A percentile compares a stretch with the other conserved stretches of the same genome.
Evolutionary conservation across 805 yeast species (phyloP).

Genomic region (Starmerella gropengiesseri): DNA sequence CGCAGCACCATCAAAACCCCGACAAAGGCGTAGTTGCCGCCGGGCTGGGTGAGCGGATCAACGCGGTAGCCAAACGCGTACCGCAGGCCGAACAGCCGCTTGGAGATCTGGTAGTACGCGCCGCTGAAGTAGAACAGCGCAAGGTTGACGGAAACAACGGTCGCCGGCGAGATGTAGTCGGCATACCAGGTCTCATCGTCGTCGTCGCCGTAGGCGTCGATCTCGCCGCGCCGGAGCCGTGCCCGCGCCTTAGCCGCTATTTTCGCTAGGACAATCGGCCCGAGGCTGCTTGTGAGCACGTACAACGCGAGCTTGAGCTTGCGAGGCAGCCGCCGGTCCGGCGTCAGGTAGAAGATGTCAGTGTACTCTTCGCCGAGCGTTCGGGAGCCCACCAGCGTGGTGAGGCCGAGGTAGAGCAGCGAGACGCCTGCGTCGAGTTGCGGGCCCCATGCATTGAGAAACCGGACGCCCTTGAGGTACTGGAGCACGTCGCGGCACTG

Average conservation of each 20-base stretch:
- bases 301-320: constrained; percentile 43
- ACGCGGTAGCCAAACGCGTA: constrained; percentile 40
- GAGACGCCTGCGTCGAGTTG: constrained; percentile 51
- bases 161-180: constrained; percentile 24
- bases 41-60: constrained; percentile 24
- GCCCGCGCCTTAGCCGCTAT: constrained; percentile 19
- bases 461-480: constrained; percentile 41
- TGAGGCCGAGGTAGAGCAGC: constrained; percentile 54
- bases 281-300: constrained; percentile 46
- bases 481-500: constrained; percentile 50
- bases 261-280: constrained; percentile 43
- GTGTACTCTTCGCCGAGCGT: constrained; percentile 94
- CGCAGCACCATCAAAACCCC: constrained; percentile 36
- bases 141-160: constrained; percentile 55
- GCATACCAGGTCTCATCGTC: constrained; percentile 9
- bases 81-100: constrained; percentile 66
- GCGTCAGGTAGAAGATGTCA: constrained; percentile 35
- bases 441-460: constrained; percentile 50
- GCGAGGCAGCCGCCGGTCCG: constrained; percentile 24
- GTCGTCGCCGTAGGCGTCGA: neutral
- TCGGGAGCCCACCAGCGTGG: constrained; percentile 64
- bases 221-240: constrained; percentile 12
- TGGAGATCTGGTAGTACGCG: constrained; percentile 64
- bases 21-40: constrained; percentile 54
- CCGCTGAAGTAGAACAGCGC: constrained; percentile 79